Evolutionary conservation across 257 asterid genomes (phyloP), one percentile per base, ranked within the genome.

Genomic region (Nicotiana benthamiana): DNA sequence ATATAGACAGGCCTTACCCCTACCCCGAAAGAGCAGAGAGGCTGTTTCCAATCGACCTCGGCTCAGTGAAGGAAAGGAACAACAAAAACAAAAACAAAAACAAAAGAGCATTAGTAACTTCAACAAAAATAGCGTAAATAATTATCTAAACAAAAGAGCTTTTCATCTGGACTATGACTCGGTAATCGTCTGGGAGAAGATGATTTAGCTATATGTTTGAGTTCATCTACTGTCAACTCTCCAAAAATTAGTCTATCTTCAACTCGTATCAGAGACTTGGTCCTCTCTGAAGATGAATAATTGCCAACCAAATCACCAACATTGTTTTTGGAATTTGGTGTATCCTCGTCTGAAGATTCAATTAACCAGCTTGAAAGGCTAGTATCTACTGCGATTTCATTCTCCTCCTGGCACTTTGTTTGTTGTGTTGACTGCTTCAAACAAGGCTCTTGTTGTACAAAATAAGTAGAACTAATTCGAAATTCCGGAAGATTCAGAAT

Each of bases 301-400:
- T 85, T 83, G 30, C 83, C 88, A n/a, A 64, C 83, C 62, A 89
- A 86, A 48, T 36, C 46, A 36, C 48, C 80, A 22, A 78, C 72
- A 79, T 83, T 65, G 9, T 64, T 77, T 26, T 34, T 34, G 32
- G 85, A 82, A 15, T 68, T 75, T 5, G 24, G 78, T 18, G 87
- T 79, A 36, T 84, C 90, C 5, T 51, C 54, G 20, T 77, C 66
- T 57, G 66, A 86, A 4, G 88, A 82, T 75, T 68, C 91, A 34
- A 82, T 86, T 48, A 93, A 86, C 97, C 97, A 90, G 84, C 93
- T 88, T 0, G 97, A 93, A 18, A 93, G 95, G 80, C 97, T 91
- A 22, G 93, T 86, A 17, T 92, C 94, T 13, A 85, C 87, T 3
- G 86, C 86, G 63, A 76, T 60, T 64, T 75, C 90, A 56, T 43